A percentile compares a stretch with the other conserved stretches of the same genome.
Evolutionary conservation across 768 basidiomycete genomes (phyloP).

Genomic region (Austroboletus eburneus): DNA sequence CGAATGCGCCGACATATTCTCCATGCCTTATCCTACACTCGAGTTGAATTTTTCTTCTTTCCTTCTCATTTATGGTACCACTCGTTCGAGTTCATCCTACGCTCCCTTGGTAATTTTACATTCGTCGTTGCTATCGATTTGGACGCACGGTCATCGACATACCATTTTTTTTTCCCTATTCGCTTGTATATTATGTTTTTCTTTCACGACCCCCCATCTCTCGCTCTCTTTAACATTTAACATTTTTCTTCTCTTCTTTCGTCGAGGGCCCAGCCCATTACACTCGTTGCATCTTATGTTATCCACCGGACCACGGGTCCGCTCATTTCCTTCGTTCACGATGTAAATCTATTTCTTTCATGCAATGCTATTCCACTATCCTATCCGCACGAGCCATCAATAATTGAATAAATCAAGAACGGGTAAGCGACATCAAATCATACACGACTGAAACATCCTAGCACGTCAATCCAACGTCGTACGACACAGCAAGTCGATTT

Average conservation of each 20-base stretch:
- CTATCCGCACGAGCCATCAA: background rate
- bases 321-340: slow-evolving; percentile 22
- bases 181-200: slow-evolving; percentile 31
- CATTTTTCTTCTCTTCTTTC: background rate
- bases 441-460: too few relatives aligned
- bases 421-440: background rate
- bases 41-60: background rate
- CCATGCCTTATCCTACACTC: slow-evolving; percentile 4
- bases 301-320: slow-evolving; percentile 16
- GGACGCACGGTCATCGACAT: slow-evolving; percentile 11
- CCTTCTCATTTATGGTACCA: slow-evolving; percentile 6
- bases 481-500: too few relatives aligned
- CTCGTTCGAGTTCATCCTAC: slow-evolving; percentile 26
- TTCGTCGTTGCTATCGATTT: slow-evolving; percentile 23
- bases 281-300: slow-evolving; percentile 16
- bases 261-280: slow-evolving; percentile 6
- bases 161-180: slow-evolving; percentile 15
- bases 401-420: background rate
- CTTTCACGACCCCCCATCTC: slow-evolving; percentile 9
- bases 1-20: background rate
- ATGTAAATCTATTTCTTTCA: slow-evolving; percentile 13
- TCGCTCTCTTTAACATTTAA: too few relatives aligned
- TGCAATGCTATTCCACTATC: slow-evolving; percentile 16
- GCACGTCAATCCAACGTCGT: too few relatives aligned
- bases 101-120: slow-evolving; percentile 31